phyloP scores from a whole-genome alignment of 2,329 filamentous ascomycete genomes.

The Orbilia brochopaga region DNA sequence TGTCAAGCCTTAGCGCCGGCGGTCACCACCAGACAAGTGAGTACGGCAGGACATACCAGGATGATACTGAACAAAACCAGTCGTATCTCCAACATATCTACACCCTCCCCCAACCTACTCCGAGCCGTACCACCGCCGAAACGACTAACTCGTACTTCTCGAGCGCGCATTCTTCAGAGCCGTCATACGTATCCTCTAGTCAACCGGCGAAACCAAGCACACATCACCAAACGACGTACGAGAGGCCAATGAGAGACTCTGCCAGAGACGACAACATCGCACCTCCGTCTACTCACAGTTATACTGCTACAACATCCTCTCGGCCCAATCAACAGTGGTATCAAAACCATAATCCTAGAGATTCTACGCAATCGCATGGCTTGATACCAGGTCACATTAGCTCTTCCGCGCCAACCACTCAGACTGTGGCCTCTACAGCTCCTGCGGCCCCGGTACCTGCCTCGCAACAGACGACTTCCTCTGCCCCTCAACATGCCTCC shows the following conservation, averaged over 20 bases:
- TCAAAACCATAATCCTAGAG: slow-evolving; percentile 12
- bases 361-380: background rate
- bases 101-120: slow-evolving; percentile 27
- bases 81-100: slow-evolving; percentile 25
- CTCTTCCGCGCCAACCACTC: background rate
- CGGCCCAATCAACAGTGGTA: slow-evolving; percentile 24
- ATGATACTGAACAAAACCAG: slow-evolving; percentile 30
- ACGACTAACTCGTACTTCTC: slow-evolving; percentile 20
- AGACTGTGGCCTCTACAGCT: background rate
- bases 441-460: background rate
- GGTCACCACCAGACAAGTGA: slow-evolving; percentile 16
- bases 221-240: slow-evolving; percentile 5
- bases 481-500: background rate
- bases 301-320: background rate
- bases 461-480: background rate
- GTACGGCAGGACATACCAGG: slow-evolving; percentile 27
- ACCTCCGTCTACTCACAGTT: slow-evolving; percentile 13
- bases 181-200: slow-evolving; percentile 5
- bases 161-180: slow-evolving; percentile 2
- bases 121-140: slow-evolving; percentile 14
- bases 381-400: background rate
- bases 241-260: background rate
- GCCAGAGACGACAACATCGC: background rate
- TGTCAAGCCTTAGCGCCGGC: background rate
- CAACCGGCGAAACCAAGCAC: slow-evolving; percentile 12